phyloP scores from a whole-genome alignment of 306 rosid genomes.

The Senna tora region DNA sequence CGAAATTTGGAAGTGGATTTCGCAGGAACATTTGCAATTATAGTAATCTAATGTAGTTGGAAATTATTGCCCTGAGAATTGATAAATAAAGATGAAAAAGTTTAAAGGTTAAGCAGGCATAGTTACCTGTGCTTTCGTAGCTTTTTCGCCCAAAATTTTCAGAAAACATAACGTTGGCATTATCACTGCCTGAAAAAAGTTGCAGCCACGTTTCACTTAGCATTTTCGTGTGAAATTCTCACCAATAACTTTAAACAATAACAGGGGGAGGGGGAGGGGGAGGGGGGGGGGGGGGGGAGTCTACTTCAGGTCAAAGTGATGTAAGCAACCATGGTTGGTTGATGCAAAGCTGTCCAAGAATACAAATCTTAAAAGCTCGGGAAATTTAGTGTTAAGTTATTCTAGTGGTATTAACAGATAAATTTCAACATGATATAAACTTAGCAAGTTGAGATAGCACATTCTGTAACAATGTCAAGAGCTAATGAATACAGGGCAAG shows the following conservation, averaged over 20 bases:
- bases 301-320: slow-evolving; percentile 1
- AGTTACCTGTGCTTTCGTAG: slow-evolving; percentile 63
- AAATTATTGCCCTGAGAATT: neutral
- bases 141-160: slow-evolving; percentile 66
- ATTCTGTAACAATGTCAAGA: neutral
- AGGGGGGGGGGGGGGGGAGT: neutral
- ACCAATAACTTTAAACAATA: neutral
- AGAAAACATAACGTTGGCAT: slow-evolving; percentile 73
- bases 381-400: neutral
- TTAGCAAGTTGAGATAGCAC: neutral
- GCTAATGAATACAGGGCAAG: neutral
- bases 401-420: neutral
- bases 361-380: neutral
- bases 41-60: neutral
- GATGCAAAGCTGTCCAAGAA: slow-evolving; percentile 3
- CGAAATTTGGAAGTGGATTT: neutral
- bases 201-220: slow-evolving; percentile 11
- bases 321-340: neutral
- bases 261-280: too few relatives aligned
- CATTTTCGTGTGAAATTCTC: slow-evolving; percentile 26
- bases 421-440: neutral
- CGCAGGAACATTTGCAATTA: neutral
- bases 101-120: slow-evolving; percentile 7
- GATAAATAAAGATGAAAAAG: neutral
- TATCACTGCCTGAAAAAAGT: slow-evolving; percentile 61